Base-by-base conservation (phyloP, 2,329 filamentous ascomycete genomes). In the Phoma sp. region DNA sequence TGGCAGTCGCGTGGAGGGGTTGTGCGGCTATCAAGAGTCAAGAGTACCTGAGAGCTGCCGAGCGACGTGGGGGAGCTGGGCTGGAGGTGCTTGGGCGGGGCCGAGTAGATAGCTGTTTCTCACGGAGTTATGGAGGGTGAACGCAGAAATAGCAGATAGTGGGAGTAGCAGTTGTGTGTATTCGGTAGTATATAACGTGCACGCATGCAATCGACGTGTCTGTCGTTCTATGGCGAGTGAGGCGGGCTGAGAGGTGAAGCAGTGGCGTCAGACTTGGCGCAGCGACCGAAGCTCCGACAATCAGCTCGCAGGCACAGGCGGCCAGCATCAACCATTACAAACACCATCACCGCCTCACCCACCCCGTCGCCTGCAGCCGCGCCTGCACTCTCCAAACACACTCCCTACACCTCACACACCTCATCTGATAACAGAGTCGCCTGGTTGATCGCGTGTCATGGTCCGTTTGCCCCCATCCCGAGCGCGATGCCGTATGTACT, bases 401-500 rank as follows among this genome's bases (percentile, higher is more conserved):
- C 22, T 11, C 33, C 43, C 29, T 10, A 42, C 13, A 47, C 25
- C 23, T 14, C 41, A 41, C 11, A 14, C 7, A 13, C 29, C 40
- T 33, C 27, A 36, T 32, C n/a, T 22, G 24, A 29, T 14, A 40
- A 23, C 42, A 56, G 43, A 47, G 24, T 24, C 35, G 40, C 37
- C 35, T 18, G 44, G 40, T 45, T 69, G 61, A 65, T 55, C 53
- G 57, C 50, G 68, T 58, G 62, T 54, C 67, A 74, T 74, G 71
- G 71, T 73, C 60, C 65, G 65, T 56, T 58, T 45, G 62, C 59
- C 61, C 59, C 55, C 47, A 52, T 46, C 55, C 50, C 48, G 52
- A 59, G 43, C 51, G 44, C 47, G 23, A 50, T 36, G 24, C 42
- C 77, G 80, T 36, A 6, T 14, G 71, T 82, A 58, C 66, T 75